Evolutionary conservation across 2,329 filamentous ascomycete species (phyloP).

Genomic region (Aspergillus terreus): DNA sequence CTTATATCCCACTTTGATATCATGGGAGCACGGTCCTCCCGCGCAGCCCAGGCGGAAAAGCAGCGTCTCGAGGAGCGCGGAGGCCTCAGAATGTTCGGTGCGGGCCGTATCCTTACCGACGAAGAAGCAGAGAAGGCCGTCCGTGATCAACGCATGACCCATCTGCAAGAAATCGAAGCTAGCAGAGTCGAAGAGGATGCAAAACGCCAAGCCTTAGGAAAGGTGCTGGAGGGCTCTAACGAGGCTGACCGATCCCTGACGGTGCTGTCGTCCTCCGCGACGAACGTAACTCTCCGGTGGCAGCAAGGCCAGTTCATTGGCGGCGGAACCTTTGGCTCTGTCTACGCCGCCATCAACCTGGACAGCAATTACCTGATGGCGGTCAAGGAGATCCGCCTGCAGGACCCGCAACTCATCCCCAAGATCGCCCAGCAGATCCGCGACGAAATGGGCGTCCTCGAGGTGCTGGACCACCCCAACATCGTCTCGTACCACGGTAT

Average conservation of each 20-base stretch:
- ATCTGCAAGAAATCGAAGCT: constrained; percentile 73
- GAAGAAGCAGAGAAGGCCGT: constrained; percentile 77
- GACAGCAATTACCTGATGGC: constrained; percentile 97
- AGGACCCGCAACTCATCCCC: constrained; percentile 93
- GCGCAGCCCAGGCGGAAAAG: constrained; percentile 91
- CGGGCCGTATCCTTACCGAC: constrained; percentile 71
- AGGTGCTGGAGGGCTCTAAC: constrained; percentile 89
- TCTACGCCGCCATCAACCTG: constrained; percentile 95
- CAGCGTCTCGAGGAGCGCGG: constrained; percentile 78
- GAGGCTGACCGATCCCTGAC: constrained; percentile 94
- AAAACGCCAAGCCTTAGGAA: constrained; percentile 81
- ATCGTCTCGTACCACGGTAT: constrained; percentile 98
- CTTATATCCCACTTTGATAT: constrained; percentile 99
- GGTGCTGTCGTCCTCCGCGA: constrained; percentile 87
- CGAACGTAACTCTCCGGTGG: constrained; percentile 94
- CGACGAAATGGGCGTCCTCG: constrained; percentile 94
- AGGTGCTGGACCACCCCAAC: constrained; percentile 94
- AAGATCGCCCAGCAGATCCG: constrained; percentile 90
- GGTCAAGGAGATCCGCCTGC: constrained; percentile 95
- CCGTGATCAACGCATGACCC: constrained; percentile 68
- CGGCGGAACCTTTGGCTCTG: constrained; percentile 93
- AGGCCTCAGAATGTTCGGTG: constrained; percentile 73
- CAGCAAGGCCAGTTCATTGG: constrained; percentile 98
- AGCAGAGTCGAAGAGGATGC: constrained; percentile 73
- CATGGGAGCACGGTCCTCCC: constrained; percentile 89